These are phyloP conservation scores for Oryza officinalis DNA, from an alignment of 176 grass and related monocot genomes.

Conservation along the genomic window DNA sequence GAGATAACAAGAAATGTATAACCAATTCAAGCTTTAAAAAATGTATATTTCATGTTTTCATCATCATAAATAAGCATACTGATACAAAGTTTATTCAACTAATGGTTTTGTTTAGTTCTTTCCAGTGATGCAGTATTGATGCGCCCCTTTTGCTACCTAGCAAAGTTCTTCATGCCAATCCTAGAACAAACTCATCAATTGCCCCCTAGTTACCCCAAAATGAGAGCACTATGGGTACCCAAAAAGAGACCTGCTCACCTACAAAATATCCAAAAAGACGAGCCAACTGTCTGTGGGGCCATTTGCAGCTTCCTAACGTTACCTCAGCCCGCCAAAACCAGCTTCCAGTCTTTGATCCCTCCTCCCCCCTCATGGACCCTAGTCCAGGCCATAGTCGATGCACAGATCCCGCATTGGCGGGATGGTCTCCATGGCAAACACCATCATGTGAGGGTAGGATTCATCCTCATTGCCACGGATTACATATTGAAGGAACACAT, in stretches of 20 bases:
- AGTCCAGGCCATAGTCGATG: conserved; percentile 74
- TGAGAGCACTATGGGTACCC: conserved; percentile 18
- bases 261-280: conserved; percentile 14
- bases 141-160: background rate
- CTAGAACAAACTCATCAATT: background rate
- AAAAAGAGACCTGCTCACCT: background rate
- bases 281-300: background rate
- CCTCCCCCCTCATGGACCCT: conserved; percentile 11
- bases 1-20: background rate
- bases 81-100: background rate
- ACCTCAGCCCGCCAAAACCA: conserved; percentile 8
- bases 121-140: background rate
- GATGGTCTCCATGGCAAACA: conserved; percentile 90
- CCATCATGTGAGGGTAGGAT: conserved; percentile 70
- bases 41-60: background rate
- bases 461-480: conserved; percentile 56
- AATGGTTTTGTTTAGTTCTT: background rate
- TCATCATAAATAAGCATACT: background rate
- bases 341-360: conserved; percentile 12
- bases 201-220: background rate
- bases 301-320: background rate
- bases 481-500: conserved; percentile 75
- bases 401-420: conserved; percentile 83
- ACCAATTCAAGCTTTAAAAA: background rate
- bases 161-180: background rate